phyloP scores from a whole-genome alignment of 1,284 basidiomycete genomes.

The Ceratobasidium sp. region DNA sequence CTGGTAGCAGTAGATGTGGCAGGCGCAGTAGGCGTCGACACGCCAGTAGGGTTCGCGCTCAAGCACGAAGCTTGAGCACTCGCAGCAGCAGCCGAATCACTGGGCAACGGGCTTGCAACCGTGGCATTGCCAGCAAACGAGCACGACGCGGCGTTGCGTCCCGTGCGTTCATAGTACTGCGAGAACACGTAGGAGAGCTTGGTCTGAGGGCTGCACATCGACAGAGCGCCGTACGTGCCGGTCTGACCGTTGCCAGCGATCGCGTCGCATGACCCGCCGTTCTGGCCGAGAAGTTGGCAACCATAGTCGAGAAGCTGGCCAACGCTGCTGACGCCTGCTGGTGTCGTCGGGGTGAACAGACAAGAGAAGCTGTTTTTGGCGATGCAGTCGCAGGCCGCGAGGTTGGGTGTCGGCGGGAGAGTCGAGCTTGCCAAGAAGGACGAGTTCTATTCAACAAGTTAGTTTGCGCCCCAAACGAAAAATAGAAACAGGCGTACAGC shows the following conservation, averaged over 20 bases:
- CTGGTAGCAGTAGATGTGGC: constrained; percentile 18
- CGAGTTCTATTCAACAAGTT: constrained; percentile 42
- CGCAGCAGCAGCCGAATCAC: constrained; percentile 61
- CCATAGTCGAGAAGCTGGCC: constrained; percentile 72
- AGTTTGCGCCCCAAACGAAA: neutral
- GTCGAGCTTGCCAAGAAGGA: constrained; percentile 70
- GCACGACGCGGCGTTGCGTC: constrained; percentile 67
- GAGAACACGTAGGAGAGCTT: constrained; percentile 87
- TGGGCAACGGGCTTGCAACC: constrained; percentile 65
- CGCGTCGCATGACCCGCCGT: constrained; percentile 67
- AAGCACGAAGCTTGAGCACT: constrained; percentile 75
- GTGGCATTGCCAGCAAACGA: constrained; percentile 86
- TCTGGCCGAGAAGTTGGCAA: constrained; percentile 72
- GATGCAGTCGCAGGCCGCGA: constrained; percentile 80
- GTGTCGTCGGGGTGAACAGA: constrained; percentile 69
- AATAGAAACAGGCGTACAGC: constrained; percentile 44
- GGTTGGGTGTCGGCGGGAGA: constrained; percentile 85
- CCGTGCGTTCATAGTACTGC: constrained; percentile 73
- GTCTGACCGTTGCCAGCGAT: constrained; percentile 76
- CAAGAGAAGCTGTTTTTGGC: constrained; percentile 70
- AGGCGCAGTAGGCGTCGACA: constrained; percentile 69
- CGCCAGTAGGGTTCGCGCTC: constrained; percentile 65
- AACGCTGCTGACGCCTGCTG: constrained; percentile 66
- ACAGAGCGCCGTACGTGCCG: constrained; percentile 78
- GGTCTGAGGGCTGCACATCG: constrained; percentile 77